Percentiles rank a stretch among this genome's conserved stretches.
phyloP scores from a whole-genome alignment of 1,284 basidiomycete genomes.

The Apiotrichum laibachii region DNA sequence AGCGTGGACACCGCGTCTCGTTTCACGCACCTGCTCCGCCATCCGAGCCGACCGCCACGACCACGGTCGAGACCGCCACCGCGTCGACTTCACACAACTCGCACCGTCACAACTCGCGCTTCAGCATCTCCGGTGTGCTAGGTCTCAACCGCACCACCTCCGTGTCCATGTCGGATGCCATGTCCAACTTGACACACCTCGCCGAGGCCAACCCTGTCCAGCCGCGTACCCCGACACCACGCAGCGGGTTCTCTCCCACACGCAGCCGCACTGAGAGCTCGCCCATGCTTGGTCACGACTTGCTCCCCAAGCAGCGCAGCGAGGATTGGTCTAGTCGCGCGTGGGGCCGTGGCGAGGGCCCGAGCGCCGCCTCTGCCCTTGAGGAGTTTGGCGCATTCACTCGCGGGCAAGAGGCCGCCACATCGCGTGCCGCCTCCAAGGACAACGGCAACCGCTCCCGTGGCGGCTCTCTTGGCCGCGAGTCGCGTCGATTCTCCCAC shows the following conservation, averaged over 20 bases:
- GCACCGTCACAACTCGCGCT: constrained; percentile 19
- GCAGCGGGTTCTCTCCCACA: constrained; percentile 4
- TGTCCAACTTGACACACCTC: constrained; percentile 32
- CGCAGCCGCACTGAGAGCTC: constrained; percentile 25
- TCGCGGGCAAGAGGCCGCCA: constrained; percentile 22
- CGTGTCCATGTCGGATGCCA: constrained; percentile 31
- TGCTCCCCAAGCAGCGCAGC: constrained; percentile 19
- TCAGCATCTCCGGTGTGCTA: constrained; percentile 44
- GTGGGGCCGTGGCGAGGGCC: constrained; percentile 45
- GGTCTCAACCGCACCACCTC: constrained; percentile 28
- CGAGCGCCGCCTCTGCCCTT: constrained; percentile 37
- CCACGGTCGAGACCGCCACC: constrained; percentile 33
- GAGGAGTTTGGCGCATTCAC: constrained; percentile 45
- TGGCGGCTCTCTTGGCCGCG: constrained; percentile 42
- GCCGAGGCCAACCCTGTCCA: constrained; percentile 32
- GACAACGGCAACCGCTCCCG: constrained; percentile 21
- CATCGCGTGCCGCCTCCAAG: background rate
- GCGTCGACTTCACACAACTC: constrained; percentile 14
- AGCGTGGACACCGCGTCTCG: constrained; percentile 23
- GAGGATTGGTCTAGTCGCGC: constrained; percentile 43
- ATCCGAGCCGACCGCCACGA: constrained; percentile 35
- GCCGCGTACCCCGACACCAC: constrained; percentile 5
- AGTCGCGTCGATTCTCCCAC: constrained; percentile 31
- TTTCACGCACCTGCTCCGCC: constrained; percentile 42
- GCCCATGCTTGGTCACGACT: constrained; percentile 9